Evolutionary conservation across 805 yeast species (phyloP), one percentile per base, ranked within the genome.

Genomic region (Wickerhamomyces canadensis): DNA sequence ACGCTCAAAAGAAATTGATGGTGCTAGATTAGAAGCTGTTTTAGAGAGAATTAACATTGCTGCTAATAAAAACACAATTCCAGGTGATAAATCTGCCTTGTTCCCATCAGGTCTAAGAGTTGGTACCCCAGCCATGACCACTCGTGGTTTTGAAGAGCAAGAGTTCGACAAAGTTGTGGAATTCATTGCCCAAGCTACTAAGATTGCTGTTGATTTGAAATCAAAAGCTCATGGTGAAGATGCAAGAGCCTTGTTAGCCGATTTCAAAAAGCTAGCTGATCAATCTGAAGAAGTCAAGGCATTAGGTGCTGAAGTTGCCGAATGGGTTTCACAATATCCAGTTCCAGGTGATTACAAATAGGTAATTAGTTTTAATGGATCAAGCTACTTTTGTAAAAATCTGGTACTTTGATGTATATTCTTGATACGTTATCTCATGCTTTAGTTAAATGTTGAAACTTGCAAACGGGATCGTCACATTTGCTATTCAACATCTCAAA

Each of bases 101-200:
- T 87, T 85, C 60, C 98, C 98, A 56, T 86, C 94, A 44, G 98
- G 98, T 53, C 70, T 91, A 48, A 84, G 98, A 71, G 83, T 91
- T 44, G 98, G 98, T 54, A 85, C 98, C 14, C 98, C 98, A 41
- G 98, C 98, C 33, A 91, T 91, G 98, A 83, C 97, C 39, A 87
- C 97, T 36, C 81, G 98, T 70, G 97, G 96, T 33, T 82, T 91
- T 57, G 76, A 76, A 36, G 74, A 72, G 44, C 73, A 67, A 39
- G 98, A 91, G 54, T 91, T 91, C 58, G 78, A 70, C 45, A 73
- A 74, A 58, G 93, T 91, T 40, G 91, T 89, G 30, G 74, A 70
- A 37, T 87, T 74, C 68, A 84, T 91, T 55, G 84, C 84, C 58
- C 64, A 68, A 49, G 95, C 96, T 26, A 88, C 85, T 41, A 71